Evolutionary conservation across 164 flowering plant genomes (phyloP).

Genomic region (Berberis vulgaris): DNA sequence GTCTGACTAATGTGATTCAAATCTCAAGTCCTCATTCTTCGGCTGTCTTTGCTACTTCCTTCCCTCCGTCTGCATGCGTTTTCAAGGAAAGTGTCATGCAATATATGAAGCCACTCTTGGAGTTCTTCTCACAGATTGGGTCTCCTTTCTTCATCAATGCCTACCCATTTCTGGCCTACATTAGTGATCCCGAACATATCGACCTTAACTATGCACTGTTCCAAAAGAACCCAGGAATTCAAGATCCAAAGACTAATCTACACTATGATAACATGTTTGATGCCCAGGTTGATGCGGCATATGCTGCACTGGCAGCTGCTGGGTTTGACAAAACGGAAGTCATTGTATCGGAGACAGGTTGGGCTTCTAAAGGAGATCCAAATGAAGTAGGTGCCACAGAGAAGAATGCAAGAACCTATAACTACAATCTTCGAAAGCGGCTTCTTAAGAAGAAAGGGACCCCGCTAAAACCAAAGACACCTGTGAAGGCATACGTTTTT

Average conservation of each 20-base stretch:
- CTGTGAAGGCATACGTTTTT: slow-evolving; percentile 57
- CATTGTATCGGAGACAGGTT: slow-evolving; percentile 80
- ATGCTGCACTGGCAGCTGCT: slow-evolving; percentile 61
- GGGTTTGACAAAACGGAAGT: slow-evolving; percentile 63
- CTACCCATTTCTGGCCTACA: slow-evolving; percentile 82
- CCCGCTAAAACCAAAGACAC: slow-evolving; percentile 55
- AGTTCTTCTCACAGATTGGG: slow-evolving; percentile 51
- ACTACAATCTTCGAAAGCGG: slow-evolving; percentile 43
- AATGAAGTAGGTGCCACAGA: slow-evolving; percentile 54
- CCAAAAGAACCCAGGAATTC: slow-evolving; percentile 43
- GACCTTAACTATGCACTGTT: slow-evolving; percentile 68
- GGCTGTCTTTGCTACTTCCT: slow-evolving; percentile 62
- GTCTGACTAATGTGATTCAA: slow-evolving; percentile 27
- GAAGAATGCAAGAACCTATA: slow-evolving; percentile 63
- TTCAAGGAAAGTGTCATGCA: slow-evolving; percentile 43
- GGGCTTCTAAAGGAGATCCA: slow-evolving; percentile 75
- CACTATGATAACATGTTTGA: slow-evolving; percentile 89
- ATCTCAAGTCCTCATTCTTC: slow-evolving; percentile 67
- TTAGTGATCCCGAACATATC: slow-evolving; percentile 48
- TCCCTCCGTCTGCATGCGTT: slow-evolving; percentile 64
- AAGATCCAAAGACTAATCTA: slow-evolving; percentile 56
- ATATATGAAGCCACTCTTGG: slow-evolving; percentile 69
- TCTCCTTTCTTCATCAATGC: slow-evolving; percentile 76
- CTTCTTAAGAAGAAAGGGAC: slow-evolving; percentile 68
- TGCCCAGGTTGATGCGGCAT: slow-evolving; percentile 69